Evolutionary conservation across 441 rosid species (phyloP), one percentile per base, ranked within the genome.

Genomic region (Erodium chrysanthum): DNA sequence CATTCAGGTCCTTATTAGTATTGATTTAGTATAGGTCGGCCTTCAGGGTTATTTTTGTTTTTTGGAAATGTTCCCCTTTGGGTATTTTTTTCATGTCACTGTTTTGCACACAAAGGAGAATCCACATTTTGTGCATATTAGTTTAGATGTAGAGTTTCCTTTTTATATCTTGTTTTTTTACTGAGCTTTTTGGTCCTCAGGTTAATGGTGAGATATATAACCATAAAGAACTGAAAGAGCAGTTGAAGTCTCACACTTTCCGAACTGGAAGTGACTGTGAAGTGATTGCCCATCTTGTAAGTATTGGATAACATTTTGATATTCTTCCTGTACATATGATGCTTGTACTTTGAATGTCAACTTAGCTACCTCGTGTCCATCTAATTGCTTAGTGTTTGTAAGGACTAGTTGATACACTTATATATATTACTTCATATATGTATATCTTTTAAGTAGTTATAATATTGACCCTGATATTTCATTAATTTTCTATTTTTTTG

Each of bases 151-250:
- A 22, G 66, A 17, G 21, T 29, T 8, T 9, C 6, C 7, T 62
- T 23, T 11, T 4, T 20, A 0, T 23, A 35, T 64, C 20, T 10
- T 31, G 8, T 20, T 31, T 10, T 7, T 5, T 31, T n/a, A 25
- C 10, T 5, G 0, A 15, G 14, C 10, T 29, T 18, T 31, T 1
- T 56, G 40, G 12, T 33, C 40, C 80, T 52, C 69, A 95, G 99
- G 95, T 95, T 64, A 95, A 92, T 69, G 97, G 99, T 29, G 99
- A 95, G 85, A 95, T 95, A 77, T 95, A 92, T 76, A 95, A 92
- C 80, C 98, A 92, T 73, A 84, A 84, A 69, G 68, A 72, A 22
- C 77, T 95, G 81, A 83, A 87, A 66, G 88, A 80, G 74, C 79
- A 82, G 54, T 74, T 95, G 18, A 86, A 75, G 75, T 75, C 90